Conservation (phyloP, 2,329 filamentous ascomycete genomes). For the Fusarium secorum region DNA sequence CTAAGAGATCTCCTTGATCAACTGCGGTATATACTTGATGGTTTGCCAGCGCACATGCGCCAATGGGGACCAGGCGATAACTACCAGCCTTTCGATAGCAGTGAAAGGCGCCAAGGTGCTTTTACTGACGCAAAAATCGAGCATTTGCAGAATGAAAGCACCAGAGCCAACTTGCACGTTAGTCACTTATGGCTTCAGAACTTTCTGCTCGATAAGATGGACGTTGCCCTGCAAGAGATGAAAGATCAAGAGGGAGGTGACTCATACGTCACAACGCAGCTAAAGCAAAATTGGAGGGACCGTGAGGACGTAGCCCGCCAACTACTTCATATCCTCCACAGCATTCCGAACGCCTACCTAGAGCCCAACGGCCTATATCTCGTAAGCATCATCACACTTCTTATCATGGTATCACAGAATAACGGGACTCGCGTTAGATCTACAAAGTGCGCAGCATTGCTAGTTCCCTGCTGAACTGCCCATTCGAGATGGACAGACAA, state of each 20-base stretch:
- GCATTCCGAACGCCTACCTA: not conserved
- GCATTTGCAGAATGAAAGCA: not conserved
- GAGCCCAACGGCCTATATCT: not conserved
- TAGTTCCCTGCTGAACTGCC: not conserved
- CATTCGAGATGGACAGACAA: not conserved
- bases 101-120: not conserved
- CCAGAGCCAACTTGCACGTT: not conserved
- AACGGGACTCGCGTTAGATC: not conserved
- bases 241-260: not conserved
- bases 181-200: not conserved
- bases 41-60: not conserved
- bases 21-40: not conserved
- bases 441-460: conserved; percentile 6
- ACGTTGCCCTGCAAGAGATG: not conserved
- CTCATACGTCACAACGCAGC: not conserved
- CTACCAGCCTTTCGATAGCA: not conserved
- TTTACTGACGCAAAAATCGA: not conserved
- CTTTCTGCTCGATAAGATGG: not conserved
- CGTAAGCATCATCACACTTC: not conserved
- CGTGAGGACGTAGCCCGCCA: not conserved
- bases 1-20: not conserved
- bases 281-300: not conserved
- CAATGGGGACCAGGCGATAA: not conserved
- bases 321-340: not conserved
- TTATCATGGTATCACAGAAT: too few species aligned